phyloP scores from a whole-genome alignment of 371 early-diverging fungal species.

The Mucor piriformis region DNA sequence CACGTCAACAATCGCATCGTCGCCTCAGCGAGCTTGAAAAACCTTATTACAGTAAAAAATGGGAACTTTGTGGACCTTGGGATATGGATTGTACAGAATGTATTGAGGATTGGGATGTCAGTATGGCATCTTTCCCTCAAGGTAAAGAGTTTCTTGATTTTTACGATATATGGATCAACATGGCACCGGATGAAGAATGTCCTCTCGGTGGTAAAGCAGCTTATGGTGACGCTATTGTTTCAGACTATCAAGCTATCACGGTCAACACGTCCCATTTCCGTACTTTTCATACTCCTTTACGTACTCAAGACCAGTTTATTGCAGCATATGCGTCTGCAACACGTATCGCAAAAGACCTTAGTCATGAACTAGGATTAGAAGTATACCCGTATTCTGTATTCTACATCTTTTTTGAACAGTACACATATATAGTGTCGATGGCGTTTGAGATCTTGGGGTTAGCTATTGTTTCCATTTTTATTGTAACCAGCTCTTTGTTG shows the following conservation, averaged over 20 bases:
- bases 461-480: conserved; percentile 63
- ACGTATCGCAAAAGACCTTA: conserved; percentile 64
- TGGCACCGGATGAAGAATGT: conserved; percentile 62
- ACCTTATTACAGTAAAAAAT: conserved; percentile 4
- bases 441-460: conserved; percentile 57
- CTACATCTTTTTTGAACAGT: conserved; percentile 82
- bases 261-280: conserved; percentile 69
- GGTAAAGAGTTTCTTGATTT: conserved; percentile 64
- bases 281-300: conserved; percentile 69
- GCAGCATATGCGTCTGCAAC: conserved; percentile 64
- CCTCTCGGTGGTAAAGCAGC: conserved; percentile 77
- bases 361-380: conserved; percentile 47
- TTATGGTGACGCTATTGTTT: conserved; percentile 65
- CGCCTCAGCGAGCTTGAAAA: conserved; percentile 9
- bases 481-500: conserved; percentile 61
- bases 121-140: conserved; percentile 62
- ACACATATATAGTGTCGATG: conserved; percentile 62
- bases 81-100: conserved; percentile 66
- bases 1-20: conserved; percentile 4
- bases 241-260: conserved; percentile 29
- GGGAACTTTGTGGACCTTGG: conserved; percentile 53
- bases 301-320: conserved; percentile 70
- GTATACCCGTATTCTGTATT: conserved; percentile 78
- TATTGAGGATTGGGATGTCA: conserved; percentile 57
- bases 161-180: conserved; percentile 59